Evolutionary conservation across 306 rosid species (phyloP).

Genomic region (Rosa multiflora): DNA sequence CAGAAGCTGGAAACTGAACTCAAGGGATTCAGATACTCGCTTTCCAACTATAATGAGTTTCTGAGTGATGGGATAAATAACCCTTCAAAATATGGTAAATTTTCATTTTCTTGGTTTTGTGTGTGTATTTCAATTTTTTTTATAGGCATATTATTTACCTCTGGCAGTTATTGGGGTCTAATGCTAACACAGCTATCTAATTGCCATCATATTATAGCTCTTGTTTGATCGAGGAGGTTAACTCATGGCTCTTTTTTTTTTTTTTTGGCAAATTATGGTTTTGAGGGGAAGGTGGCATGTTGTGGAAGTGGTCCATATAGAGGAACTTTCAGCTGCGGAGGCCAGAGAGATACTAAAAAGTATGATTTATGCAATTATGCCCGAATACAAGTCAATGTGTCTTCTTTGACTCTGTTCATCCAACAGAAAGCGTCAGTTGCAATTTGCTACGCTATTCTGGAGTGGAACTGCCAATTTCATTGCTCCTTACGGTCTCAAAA

Average conservation of each 20-base stretch:
- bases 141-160: neutral
- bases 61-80: slow-evolving; percentile 9
- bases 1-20: slow-evolving; percentile 13
- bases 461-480: slow-evolving; percentile 22
- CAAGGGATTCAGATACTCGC: slow-evolving; percentile 29
- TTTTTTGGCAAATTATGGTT: slow-evolving; percentile 1
- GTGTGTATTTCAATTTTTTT: neutral
- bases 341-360: neutral
- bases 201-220: neutral
- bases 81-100: slow-evolving; percentile 31
- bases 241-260: no score
- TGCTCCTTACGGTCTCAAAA: neutral
- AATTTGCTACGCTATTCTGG: slow-evolving; percentile 38
- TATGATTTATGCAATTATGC: neutral
- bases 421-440: slow-evolving; percentile 26
- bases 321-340: slow-evolving; percentile 25
- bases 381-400: neutral
- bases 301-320: slow-evolving; percentile 52
- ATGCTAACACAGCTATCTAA: neutral
- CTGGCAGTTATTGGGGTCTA: neutral
- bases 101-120: neutral
- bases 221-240: neutral
- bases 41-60: neutral
- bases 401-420: slow-evolving; percentile 31
- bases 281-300: slow-evolving; percentile 22